Percentiles rank a stretch among this genome's conserved stretches.
Conservation (phyloP, 768 basidiomycete genomes). For the Lyophyllum atratum region DNA sequence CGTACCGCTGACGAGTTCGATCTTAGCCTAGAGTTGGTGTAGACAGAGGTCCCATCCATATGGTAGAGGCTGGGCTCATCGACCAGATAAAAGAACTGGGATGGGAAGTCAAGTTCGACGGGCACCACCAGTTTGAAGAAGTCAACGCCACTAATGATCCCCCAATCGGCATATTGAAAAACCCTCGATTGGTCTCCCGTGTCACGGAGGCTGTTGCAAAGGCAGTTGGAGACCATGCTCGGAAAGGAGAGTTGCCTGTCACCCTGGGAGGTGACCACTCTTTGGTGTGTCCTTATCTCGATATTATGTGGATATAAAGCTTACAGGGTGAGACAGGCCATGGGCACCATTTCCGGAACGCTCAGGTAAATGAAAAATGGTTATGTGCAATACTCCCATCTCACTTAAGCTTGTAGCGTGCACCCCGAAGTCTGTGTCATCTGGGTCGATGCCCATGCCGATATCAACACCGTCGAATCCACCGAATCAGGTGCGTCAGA, state of each 20-base stretch:
- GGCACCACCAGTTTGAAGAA: constrained; percentile 87
- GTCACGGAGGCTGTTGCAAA: constrained; percentile 81
- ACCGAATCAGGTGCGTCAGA: constrained; percentile 65
- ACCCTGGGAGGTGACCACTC: constrained; percentile 98
- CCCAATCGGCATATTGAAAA: constrained; percentile 87
- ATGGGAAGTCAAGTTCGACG: constrained; percentile 89
- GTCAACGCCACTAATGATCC: constrained; percentile 66
- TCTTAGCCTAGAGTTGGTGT: constrained; percentile 76
- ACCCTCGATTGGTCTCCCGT: constrained; percentile 82
- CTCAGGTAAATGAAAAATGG: constrained; percentile 51
- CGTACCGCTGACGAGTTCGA: constrained; percentile 11
- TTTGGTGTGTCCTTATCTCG: constrained; percentile 51
- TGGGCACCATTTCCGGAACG: constrained; percentile 95
- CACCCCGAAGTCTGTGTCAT: constrained; percentile 85
- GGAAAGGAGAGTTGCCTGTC: constrained; percentile 80
- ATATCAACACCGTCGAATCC: constrained; percentile 89
- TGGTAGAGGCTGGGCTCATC: constrained; percentile 85
- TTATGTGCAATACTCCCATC: background rate
- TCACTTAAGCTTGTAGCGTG: constrained; percentile 39
- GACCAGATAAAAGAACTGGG: constrained; percentile 76
- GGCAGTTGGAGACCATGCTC: constrained; percentile 72
- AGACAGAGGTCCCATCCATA: constrained; percentile 84
- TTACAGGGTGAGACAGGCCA: constrained; percentile 44
- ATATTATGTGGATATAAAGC: constrained; percentile 3
- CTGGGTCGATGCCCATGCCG: constrained; percentile 97